phyloP scores from a whole-genome alignment of 1,139 yeast species.

The Kazachstania sp. region DNA sequence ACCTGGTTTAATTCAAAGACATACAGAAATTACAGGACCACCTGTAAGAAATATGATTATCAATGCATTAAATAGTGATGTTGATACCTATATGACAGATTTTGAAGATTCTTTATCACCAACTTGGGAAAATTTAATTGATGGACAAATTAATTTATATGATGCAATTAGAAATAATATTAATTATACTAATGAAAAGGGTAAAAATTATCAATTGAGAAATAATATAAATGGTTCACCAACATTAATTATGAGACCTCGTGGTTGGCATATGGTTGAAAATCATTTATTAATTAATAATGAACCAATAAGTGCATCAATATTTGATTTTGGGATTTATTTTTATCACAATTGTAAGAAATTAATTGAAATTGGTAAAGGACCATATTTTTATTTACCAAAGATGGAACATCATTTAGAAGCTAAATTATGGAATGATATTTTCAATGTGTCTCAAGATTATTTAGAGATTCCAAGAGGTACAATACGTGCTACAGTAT shows the following conservation, averaged over 20 bases:
- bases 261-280: slow-evolving; percentile 82
- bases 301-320: slow-evolving; percentile 68
- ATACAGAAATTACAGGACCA: slow-evolving; percentile 88
- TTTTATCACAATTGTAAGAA: slow-evolving; percentile 62
- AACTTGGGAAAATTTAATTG: slow-evolving; percentile 81
- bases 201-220: slow-evolving; percentile 42
- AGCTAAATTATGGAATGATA: slow-evolving; percentile 70
- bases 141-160: slow-evolving; percentile 86
- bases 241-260: slow-evolving; percentile 53
- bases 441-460: slow-evolving; percentile 64
- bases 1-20: slow-evolving; percentile 57
- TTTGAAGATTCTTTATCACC: slow-evolving; percentile 94
- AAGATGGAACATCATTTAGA: slow-evolving; percentile 75
- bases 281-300: slow-evolving; percentile 63
- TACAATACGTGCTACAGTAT: slow-evolving; percentile 62
- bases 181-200: slow-evolving; percentile 41
- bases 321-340: slow-evolving; percentile 70
- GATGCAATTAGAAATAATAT: slow-evolving; percentile 74
- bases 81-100: slow-evolving; percentile 91
- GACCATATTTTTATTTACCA: slow-evolving; percentile 69
- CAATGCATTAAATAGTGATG: slow-evolving; percentile 83
- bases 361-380: slow-evolving; percentile 51
- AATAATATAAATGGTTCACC: slow-evolving; percentile 37
- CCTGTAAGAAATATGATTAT: slow-evolving; percentile 86
- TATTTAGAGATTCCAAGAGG: slow-evolving; percentile 56